phyloP scores from a whole-genome alignment of 2,329 filamentous ascomycete species.

The Phaeosphaeriaceae sp. region DNA sequence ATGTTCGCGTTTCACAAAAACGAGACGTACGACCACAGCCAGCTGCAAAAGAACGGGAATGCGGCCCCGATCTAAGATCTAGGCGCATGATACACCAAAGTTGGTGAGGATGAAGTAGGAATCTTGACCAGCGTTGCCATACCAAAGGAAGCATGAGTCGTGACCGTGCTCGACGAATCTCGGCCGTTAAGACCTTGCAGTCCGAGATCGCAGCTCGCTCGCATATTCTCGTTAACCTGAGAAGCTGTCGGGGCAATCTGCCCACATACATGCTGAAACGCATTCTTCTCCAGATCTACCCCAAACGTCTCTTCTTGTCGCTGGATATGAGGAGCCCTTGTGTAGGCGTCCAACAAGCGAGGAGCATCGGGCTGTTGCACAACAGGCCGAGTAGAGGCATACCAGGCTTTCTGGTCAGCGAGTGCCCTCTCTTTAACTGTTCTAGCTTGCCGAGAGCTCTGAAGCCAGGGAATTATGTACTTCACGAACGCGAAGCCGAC shows the following conservation, averaged over 20 bases:
- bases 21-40: not conserved
- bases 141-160: not conserved
- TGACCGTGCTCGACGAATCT: not conserved
- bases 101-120: not conserved
- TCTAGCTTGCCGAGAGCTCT: not conserved
- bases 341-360: not conserved
- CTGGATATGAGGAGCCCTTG: not conserved
- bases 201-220: not conserved
- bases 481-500: not conserved
- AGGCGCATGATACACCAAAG: not conserved
- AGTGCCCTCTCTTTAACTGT: not conserved
- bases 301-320: not conserved
- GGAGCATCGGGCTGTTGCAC: not conserved
- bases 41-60: not conserved
- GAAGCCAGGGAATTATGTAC: not conserved
- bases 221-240: not conserved
- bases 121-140: not conserved
- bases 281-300: not conserved
- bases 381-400: not conserved
- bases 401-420: not conserved
- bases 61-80: not conserved
- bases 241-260: not conserved
- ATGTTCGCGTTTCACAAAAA: too few relatives aligned
- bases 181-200: not conserved
- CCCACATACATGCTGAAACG: not conserved